phyloP scores from a whole-genome alignment of 805 yeast genomes.

The Ogataea corticis region DNA sequence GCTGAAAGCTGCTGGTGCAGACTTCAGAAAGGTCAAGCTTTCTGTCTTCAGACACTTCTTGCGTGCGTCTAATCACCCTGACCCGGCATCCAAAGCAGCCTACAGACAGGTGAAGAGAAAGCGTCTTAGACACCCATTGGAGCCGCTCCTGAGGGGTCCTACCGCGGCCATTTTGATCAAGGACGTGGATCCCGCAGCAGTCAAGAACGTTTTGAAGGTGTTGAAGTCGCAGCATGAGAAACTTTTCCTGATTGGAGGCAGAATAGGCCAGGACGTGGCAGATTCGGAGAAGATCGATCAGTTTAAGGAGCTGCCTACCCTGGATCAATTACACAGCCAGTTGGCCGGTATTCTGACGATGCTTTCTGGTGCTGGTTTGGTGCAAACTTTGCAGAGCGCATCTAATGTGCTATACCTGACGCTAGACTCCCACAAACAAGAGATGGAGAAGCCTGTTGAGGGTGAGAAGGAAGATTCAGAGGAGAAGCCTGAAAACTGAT shows the following conservation, averaged over 20 bases:
- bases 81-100: constrained; percentile 70
- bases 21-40: constrained; percentile 66
- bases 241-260: constrained; percentile 83
- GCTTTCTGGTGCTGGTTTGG: constrained; percentile 87
- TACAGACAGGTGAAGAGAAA: constrained; percentile 37
- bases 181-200: constrained; percentile 67
- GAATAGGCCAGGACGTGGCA: constrained; percentile 61
- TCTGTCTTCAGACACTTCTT: constrained; percentile 73
- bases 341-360: constrained; percentile 81
- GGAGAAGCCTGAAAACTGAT: constrained; percentile 7
- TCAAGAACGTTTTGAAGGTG: constrained; percentile 60
- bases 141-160: constrained; percentile 77
- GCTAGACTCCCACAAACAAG: constrained; percentile 55
- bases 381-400: constrained; percentile 73
- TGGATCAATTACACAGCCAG: constrained; percentile 74
- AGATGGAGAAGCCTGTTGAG: constrained; percentile 28
- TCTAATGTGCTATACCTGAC: constrained; percentile 71
- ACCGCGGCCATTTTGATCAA: constrained; percentile 75
- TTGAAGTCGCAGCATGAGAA: constrained; percentile 68
- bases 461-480: background rate
- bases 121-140: constrained; percentile 61
- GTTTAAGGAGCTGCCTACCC: constrained; percentile 73
- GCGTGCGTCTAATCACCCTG: constrained; percentile 63
- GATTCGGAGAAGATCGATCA: constrained; percentile 52
- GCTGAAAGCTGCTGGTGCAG: constrained; percentile 65